Base-by-base conservation (phyloP, 202 grass and related monocot genomes). In the Tripidium arundinaceum region DNA sequence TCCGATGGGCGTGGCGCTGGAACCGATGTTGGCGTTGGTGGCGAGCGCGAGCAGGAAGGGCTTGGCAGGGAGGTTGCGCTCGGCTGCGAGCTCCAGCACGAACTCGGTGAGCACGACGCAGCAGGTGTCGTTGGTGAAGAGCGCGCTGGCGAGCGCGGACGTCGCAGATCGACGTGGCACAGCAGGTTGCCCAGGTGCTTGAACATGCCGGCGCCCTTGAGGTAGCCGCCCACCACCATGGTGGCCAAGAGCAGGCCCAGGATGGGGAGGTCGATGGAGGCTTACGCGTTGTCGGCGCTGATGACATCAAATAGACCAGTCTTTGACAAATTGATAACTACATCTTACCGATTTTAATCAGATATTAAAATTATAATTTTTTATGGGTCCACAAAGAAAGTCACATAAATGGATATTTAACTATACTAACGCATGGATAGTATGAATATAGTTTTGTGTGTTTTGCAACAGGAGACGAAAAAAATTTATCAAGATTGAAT, bases 81-180 rank as follows among this genome's bases (percentile, higher is more conserved):
- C 92, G 11, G 92, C 75, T 36, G 88, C 95, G 22, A 98, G 78
- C 75, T 98, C 90, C 0, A 98, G 95, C 1, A 98, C 89, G 77
- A 95, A 98, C 81, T 93, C 95, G 24, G 95, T 98, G 76, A 99
- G 85, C 34, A 99, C 96, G 39, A 99, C 93, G 77, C 96, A 99
- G 85, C 85, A 91, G 28, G 96, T 99, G 82, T 99, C 96, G 49
- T 99, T 99, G 62, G 96, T 99, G 86, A 99, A 99, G 73, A 99
- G 83, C 0, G 95, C 88, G 33, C 59, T 72, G 24, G 95, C 86
- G 39, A 98, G 75, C 11, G 92, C 95, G n/a, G n/a, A n/a, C n/a
- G n/a, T n/a, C n/a, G n/a, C n/a, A n/a, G n/a, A n/a, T n/a, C n/a
- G n/a, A n/a, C n/a, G n/a, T n/a, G n/a, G n/a, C n/a, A n/a, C 13